Evolutionary conservation across 2,329 filamentous ascomycete genomes (phyloP), one percentile per base, ranked within the genome.

Genomic region (Talaromyces marneffei): DNA sequence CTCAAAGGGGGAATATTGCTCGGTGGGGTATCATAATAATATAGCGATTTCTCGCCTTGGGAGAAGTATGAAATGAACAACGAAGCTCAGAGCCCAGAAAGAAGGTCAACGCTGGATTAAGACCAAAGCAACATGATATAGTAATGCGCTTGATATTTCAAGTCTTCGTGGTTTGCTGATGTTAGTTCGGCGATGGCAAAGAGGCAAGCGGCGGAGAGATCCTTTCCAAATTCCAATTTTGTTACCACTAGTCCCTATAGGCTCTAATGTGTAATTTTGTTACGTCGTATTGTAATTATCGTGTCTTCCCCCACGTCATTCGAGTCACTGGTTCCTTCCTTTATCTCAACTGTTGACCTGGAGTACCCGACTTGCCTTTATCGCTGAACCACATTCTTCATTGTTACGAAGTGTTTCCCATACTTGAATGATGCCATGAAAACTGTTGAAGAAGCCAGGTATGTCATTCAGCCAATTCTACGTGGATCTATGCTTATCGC

Each of bases 401-500:
- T 35, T 52, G 48, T 33, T 35, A 33, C 29, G 4, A 2, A 20
- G 31, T 16, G 48, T 35, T 52, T 20, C 18, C 10, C 14, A 18
- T 50, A 33, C 39, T 50, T 27, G 46, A 58, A 65, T 63, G 63
- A 65, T 70, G 72, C 71, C 64, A 86, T 85, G 83, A 79, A 80
- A 72, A 77, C 80, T 65, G 75, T 84, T 71, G 77, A 79, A 65
- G 83, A 85, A 66, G 78, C 80, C 69, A 82, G 78, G 83, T 84
- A 70, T 61, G 68, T 54, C 1, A 5, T 6, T 25, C 42, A 7
- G 29, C 8, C n/a, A 33, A 33, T 33, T 39, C 18, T 25, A 27
- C 35, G 9, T 46, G 27, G 8, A 25, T 23, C 4, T 20, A 5
- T 31, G 31, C 39, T 40, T 33, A 35, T 60, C 16, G 42, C 60